Conservation (phyloP, 345 rosid genomes). For the Eucalyptus polyanthemos region DNA sequence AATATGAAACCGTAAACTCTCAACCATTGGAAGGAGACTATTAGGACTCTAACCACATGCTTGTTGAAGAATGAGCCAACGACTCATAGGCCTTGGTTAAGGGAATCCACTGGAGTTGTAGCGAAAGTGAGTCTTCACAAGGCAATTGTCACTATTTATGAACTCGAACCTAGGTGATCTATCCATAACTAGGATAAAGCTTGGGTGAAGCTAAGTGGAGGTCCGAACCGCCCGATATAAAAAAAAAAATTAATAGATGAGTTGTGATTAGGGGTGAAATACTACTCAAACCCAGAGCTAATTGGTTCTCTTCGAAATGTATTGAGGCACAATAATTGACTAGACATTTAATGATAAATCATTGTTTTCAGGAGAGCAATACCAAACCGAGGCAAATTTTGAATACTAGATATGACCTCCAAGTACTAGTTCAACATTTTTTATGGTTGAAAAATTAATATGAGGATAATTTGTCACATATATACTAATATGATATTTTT, state of each 20-base stretch:
- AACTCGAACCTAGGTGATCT: rapidly evolving
- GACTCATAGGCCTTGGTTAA: no score
- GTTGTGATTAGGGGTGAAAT: neutral
- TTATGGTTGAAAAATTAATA: no score
- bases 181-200: no score
- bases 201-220: neutral
- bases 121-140: rapidly evolving
- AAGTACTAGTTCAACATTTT: neutral
- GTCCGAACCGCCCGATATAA: rapidly evolving
- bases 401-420: neutral
- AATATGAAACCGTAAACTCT: no score
- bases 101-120: rapidly evolving
- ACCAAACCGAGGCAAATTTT: neutral
- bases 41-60: no score
- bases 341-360: neutral
- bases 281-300: neutral
- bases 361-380: neutral
- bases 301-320: neutral
- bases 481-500: no score
- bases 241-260: neutral
- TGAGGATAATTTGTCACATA: no score
- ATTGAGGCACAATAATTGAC: rapidly evolving
- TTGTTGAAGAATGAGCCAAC: rapidly evolving
- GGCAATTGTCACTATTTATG: no score
- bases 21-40: no score